Base-by-base conservation (phyloP, 2,329 filamentous ascomycete genomes). In the Hymenoscyphus scutula region DNA sequence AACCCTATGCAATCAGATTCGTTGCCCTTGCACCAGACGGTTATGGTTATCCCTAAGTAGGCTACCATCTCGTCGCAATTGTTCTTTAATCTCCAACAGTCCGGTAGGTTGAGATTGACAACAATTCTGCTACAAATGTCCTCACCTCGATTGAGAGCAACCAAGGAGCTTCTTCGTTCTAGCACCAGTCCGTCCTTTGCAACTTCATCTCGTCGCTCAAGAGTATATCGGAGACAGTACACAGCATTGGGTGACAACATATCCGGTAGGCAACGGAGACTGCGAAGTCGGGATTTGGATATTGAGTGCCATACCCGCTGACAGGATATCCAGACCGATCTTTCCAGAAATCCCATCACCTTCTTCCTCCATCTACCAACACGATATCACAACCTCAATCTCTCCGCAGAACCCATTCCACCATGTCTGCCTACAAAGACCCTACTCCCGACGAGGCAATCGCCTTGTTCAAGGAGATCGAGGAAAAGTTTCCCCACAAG, bases 401-500 rank as follows among this genome's bases (percentile, higher is more conserved):
- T 48, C 13, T 27, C 11, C 10, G 10, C 15, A 37, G n/a, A 38
- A 32, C 13, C 8, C 11, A 25, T 41, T 45, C 30, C 32, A 25
- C 41, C 29, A 58, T 32, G 15, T 29, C 41, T 13, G 55, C 58
- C 5, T 25, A 25, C 11, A 48, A 60, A 13, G 73, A 77, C 25
- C 76, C 75, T 1, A 77, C 77, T 0, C 62, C 70, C 5, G 71
- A 78, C 30, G 75, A 80, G 56, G 76, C 78, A 1, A 63, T 76
- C 15, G 62, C 70, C 4, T 70, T 82, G 0, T 80, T 82, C 71
- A 68, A 76, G 61, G 68, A 71, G 0, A 66, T 81, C 19, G 77
- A 81, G 63, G 63, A 74, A 25, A 75, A 75, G 13, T 82, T 82
- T 53, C 79, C 80, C 4, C 58, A 63, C 1, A 68, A 72, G 53